Evolutionary conservation across 2,329 filamentous ascomycete genomes (phyloP), one percentile per base, ranked within the genome.

Genomic region (Aspergillus sp.): DNA sequence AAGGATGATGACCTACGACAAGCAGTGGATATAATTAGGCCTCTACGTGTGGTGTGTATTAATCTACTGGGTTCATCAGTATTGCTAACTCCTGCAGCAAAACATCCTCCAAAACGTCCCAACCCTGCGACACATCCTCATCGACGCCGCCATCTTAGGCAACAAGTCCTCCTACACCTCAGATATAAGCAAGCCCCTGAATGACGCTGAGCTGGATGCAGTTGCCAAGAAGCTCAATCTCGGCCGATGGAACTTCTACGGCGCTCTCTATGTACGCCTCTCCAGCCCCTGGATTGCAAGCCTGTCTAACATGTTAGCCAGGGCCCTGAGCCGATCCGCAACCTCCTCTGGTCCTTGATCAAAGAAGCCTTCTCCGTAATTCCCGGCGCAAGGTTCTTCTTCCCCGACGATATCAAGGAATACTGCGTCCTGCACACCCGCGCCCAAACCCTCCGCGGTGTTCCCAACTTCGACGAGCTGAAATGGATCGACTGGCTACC

Each of bases 161-260:
- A 62, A 20, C 5, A 47, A 47, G 17, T n/a, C 44, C 4, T 24
- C 20, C 20, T 71, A 65, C 15, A 66, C 67, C 12, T 63, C 61
- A 1, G 27, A 30, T 11, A 61, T 68, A 6, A 17, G 41, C n/a
- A 68, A 68, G 12, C 73, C 75, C 0, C 62, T 80, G 1, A 70
- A 60, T 2, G 75, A 80, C 27, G 69, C 64, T 1, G 76, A 77
- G 40, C 59, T 80, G 3, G 76, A 80, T 37, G 66, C 56, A 1
- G 77, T 80, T 5, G 76, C 77, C 2, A 63, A 66, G 24, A 69
- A 73, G 47, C 72, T 80, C 5, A 70, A 73, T 33, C 69, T 81
- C 0, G 78, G 78, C n/a, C 67, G 77, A 1, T 83, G 80, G 80
- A 77, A 79, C 52, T 82, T 82, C 67, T 82, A 82, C 64, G 79